Evolutionary conservation across 345 rosid genomes (phyloP).

Genomic region (Cardamine chenopodiifolia): DNA sequence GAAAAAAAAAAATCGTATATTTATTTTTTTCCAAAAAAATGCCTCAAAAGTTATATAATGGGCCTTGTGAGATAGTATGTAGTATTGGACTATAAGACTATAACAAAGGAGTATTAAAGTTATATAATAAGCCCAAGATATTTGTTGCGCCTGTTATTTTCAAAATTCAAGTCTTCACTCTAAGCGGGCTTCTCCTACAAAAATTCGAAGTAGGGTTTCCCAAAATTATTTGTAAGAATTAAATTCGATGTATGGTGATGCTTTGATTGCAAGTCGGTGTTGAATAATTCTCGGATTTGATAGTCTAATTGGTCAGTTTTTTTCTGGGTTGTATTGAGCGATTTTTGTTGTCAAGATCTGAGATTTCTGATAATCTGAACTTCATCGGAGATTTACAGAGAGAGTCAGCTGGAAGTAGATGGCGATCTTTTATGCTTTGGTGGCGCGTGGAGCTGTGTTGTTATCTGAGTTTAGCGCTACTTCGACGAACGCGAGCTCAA

Average conservation of each 20-base stretch:
- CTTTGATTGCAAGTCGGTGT: constrained; percentile 19
- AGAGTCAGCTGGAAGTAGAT: constrained; percentile 40
- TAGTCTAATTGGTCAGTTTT: not conserved
- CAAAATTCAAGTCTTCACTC: constrained; percentile 13
- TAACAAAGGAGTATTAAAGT: not conserved
- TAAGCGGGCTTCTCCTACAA: constrained; percentile 31
- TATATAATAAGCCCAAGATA: constrained; percentile 15
- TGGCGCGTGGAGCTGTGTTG: constrained; percentile 85
- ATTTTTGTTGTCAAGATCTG: constrained; percentile 25
- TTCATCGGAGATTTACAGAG: not conserved
- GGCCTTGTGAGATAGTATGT: not conserved
- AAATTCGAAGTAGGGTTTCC: not conserved
- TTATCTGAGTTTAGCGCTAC: constrained; percentile 85
- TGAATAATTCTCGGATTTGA: constrained; percentile 9
- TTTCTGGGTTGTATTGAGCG: not conserved
- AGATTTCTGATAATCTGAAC: constrained; percentile 3
- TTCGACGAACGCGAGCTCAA: constrained; percentile 79
- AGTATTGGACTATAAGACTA: not conserved
- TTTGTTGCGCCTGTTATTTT: constrained; percentile 22
- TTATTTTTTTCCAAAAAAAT: not conserved
- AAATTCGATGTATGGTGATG: not conserved
- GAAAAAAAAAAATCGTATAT: too few species aligned
- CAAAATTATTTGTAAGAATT: not conserved
- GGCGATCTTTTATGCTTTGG: constrained; percentile 88
- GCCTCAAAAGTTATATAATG: not conserved